Evolutionary conservation across 306 rosid species (phyloP), one percentile per base, ranked within the genome.

Genomic region (Fagus crenata): DNA sequence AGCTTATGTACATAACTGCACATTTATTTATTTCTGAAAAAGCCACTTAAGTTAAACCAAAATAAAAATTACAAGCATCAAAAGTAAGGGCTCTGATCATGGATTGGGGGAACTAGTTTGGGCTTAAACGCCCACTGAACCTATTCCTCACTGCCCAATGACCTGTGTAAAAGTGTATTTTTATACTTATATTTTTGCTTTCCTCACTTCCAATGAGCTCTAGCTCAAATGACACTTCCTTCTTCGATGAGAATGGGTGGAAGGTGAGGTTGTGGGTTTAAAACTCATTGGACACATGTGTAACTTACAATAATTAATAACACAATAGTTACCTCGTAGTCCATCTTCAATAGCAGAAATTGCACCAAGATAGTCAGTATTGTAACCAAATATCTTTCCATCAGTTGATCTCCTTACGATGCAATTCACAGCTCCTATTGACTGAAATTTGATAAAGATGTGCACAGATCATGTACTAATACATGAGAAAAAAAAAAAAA

Each of bases 391-490:
- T 77, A 95, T 82, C 85, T 90, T 95, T 78, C 99, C 99, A 71
- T 92, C 97, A 12, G 86, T 74, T 65, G 89, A 83, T 77, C 97
- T 89, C 87, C 96, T 84, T 82, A 90, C 56, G 55, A 95, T 61
- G 77, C 91, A 88, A 75, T 92, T 95, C 79, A 95, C 96, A 80
- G 96, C 99, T 86, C 97, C 99, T 84, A 88, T 95, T 65, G 91
- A 85, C 97, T 95, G 46, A 7, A 32, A 75, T 58, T 59, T 3
- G 51, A 70, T 67, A 81, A 86, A 75, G 51, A 72, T 49, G 54
- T 53, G 73, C 78, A 74, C 65, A 61, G 67, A 28, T 64, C 73
- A 76, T 14, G n/a, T 65, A 41, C 51, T 36, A 58, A 40, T 64
- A 33, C 69, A 60, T 2, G 51, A 41, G 72, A 79, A 73, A 36